Percentiles rank a stretch among this genome's conserved stretches.
These are phyloP conservation scores for Fusarium transvaalense DNA, from an alignment of 2,329 filamentous ascomycete genomes.

Conservation along the genomic window DNA sequence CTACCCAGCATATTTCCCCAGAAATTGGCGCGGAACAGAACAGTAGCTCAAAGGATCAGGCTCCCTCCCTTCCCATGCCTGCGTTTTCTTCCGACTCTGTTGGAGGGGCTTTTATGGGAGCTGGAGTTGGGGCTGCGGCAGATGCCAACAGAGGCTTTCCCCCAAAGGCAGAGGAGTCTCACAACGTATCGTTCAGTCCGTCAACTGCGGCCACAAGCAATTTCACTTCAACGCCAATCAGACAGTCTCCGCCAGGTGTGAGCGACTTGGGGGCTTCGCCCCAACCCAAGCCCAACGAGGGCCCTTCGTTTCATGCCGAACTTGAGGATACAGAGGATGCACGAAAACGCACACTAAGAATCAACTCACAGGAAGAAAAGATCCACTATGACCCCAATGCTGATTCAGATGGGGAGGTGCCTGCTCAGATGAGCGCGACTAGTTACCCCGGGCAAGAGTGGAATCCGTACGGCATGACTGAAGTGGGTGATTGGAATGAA, in stretches of 20 bases:
- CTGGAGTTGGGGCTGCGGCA: background rate
- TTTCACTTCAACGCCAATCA: constrained; percentile 27
- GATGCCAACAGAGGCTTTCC: background rate
- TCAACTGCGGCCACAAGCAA: constrained; percentile 20
- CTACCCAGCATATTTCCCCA: constrained; percentile 15
- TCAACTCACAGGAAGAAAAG: constrained; percentile 66
- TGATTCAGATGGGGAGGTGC: constrained; percentile 48
- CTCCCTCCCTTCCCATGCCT: constrained; percentile 14
- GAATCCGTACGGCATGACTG: constrained; percentile 65
- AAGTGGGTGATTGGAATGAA: constrained; percentile 49
- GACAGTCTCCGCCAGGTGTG: constrained; percentile 21
- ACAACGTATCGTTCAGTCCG: constrained; percentile 38
- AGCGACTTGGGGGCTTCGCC: constrained; percentile 17
- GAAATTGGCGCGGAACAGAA: constrained; percentile 19
- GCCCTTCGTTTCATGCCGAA: constrained; percentile 50
- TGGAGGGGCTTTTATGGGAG: constrained; percentile 4
- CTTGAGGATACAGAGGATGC: constrained; percentile 60
- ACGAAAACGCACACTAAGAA: constrained; percentile 59
- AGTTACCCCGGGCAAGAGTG: constrained; percentile 80
- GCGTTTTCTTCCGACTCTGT: background rate
- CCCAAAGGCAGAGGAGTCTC: constrained; percentile 15
- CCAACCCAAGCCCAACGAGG: constrained; percentile 13
- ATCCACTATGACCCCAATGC: constrained; percentile 59
- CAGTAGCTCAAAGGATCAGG: constrained; percentile 5
- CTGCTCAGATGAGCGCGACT: constrained; percentile 73